Evolutionary conservation across 495 filamentous ascomycete species (phyloP), one percentile per base, ranked within the genome.

Genomic region (Podospora pseudopauciseta): DNA sequence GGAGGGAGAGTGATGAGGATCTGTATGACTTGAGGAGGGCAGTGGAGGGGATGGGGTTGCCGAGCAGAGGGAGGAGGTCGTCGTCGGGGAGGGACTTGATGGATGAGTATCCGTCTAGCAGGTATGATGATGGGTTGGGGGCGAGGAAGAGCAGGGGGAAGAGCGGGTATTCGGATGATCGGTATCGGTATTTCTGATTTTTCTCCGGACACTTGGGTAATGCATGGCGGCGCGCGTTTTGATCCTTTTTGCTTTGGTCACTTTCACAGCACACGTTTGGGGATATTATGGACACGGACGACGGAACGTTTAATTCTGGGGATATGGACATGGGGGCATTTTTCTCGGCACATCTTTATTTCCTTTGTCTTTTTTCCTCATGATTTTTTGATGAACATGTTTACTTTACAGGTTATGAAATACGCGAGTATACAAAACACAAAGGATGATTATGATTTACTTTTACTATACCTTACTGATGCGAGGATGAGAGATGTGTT

Each of bases 11-110:
- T 1, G 71, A 66, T 56, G 57, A 57, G 13, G 72, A 72, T 18
- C 54, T 74, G 16, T 68, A 64, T 9, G 71, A 71, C 54, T 60
- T 78, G 60, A 54, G 72, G 57, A 39, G 71, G n/a, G 70, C 75
- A 3, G 70, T 77, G 1, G 71, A 76, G 67, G 55, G 67, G 13
- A 69, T 79, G 70, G 75, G 69, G 18, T 27, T 74, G 9, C 68
- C 68, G 1, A 18, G 9, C 30, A 19, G 61, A 28, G 60, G 60
- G 23, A 39, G 61, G 16, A 30, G 69, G 3, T 56, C 61, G 11
- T 30, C 49, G 5, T 68, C 57, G 15, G 19, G 26, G 28, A 44
- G 39, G 53, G 26, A 62, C 32, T 27, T 23, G 9, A 44, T 39
- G 61, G 61, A 34, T 19, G 68, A 30, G 18, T 53, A 39, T 67